phyloP scores from a whole-genome alignment of 306 rosid species.

The Carpinus fangiana region DNA sequence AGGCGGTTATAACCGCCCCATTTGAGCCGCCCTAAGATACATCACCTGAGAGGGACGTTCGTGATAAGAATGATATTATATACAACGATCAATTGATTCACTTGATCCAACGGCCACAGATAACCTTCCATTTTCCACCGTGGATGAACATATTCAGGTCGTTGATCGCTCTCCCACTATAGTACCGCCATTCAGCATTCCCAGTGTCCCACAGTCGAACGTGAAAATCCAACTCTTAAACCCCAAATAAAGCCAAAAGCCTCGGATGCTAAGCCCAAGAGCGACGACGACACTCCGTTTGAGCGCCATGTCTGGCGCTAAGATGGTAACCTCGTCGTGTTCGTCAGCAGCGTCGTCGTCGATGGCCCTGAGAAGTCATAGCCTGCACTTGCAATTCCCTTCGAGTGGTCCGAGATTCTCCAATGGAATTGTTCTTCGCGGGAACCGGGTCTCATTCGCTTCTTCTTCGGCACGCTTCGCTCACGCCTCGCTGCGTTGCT shows the following conservation, averaged over 20 bases:
- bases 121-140: no score
- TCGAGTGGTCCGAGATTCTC: constrained; percentile 29
- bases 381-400: constrained; percentile 26
- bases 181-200: neutral
- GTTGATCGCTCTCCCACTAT: neutral
- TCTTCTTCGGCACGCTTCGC: constrained; percentile 25
- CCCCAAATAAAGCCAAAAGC: neutral
- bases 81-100: no score
- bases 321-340: constrained; percentile 30
- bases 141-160: no score
- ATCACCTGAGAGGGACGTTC: no score
- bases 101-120: no score
- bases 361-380: constrained; percentile 48
- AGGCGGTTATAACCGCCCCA: no score
- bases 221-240: neutral
- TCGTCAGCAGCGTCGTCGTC: constrained; percentile 39
- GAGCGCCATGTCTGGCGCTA: constrained; percentile 42
- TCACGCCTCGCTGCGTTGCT: constrained; percentile 63
- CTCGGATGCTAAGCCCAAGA: constrained; percentile 38
- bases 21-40: no score
- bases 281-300: constrained; percentile 30
- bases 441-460: constrained; percentile 45
- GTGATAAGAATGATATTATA: no score
- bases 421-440: constrained; percentile 28
- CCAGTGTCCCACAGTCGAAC: neutral